Conservation (phyloP, 2,329 filamentous ascomycete species). For the Neonectria ditissima region DNA sequence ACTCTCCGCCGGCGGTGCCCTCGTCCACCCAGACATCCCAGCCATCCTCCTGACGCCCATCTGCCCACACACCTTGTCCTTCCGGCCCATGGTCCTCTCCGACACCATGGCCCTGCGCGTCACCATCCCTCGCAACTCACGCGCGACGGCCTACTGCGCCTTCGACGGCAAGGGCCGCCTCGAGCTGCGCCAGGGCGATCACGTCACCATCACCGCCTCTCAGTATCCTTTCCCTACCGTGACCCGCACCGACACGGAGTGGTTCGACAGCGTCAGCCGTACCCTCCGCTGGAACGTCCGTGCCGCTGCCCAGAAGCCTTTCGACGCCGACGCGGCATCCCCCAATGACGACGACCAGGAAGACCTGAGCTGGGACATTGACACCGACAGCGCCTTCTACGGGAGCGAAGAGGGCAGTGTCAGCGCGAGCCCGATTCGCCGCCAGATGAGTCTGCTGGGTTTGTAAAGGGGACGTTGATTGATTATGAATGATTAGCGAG, state of each 20-base stretch:
- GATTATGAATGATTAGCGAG: not conserved
- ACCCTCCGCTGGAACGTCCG: constrained; percentile 96
- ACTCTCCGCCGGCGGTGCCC: constrained; percentile 91
- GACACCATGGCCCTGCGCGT: constrained; percentile 94
- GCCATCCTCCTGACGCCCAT: constrained; percentile 97
- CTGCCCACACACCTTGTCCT: constrained; percentile 95
- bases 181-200: constrained; percentile 91
- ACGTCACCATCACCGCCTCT: constrained; percentile 94
- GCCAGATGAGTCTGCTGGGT: constrained; percentile 80
- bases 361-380: constrained; percentile 88
- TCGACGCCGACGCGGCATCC: constrained; percentile 65
- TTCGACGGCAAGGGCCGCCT: constrained; percentile 98
- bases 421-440: constrained; percentile 74
- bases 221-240: constrained; percentile 98
- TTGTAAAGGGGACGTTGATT: constrained; percentile 35
- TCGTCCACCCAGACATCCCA: constrained; percentile 96
- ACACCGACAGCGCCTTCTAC: constrained; percentile 82
- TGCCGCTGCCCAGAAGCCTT: constrained; percentile 91
- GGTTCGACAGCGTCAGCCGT: constrained; percentile 95
- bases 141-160: constrained; percentile 94
- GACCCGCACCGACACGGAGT: constrained; percentile 88
- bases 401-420: constrained; percentile 79
- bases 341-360: constrained; percentile 62
- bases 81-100: constrained; percentile 97
- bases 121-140: constrained; percentile 83